Base-by-base conservation (phyloP, 1,284 basidiomycete species). In the Cryptococcus maquisensis region DNA sequence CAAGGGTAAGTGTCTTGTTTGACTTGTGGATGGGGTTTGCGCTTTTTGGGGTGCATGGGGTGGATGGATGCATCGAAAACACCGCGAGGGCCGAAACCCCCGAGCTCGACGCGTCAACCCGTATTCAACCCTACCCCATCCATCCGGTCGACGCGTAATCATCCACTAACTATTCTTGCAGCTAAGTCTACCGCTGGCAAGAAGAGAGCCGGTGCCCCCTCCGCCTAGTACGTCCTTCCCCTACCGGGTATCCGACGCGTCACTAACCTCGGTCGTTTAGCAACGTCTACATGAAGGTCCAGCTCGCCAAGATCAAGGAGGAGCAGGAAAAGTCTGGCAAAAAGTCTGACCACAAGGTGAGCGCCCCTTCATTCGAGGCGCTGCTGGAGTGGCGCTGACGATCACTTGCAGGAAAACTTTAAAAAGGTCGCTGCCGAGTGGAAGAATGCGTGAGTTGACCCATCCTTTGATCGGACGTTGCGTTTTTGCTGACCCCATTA, bases 241-340 rank as follows among this genome's bases (percentile, higher is more conserved):
- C 15, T 3, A 42, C 40, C 45, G 24, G 5, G 23, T 10, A 32
- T 32, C 28, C 15, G 24, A 40, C 39, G 24, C 21, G 48, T 35
- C n/a, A 35, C 52, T 26, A 10, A 43, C 53, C 56, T 52, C 21
- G 37, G 6, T 15, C 2, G 6, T 15, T 1, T 56, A 74, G 72
- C 70, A 73, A 74, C 65, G 60, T 67, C 45, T 74, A 67, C 69
- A 73, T 74, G 71, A 74, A 74, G 67, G 70, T 73, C 48, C 70
- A 73, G 58, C 72, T 74, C 57, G 72, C 71, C 61, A 73, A 74
- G 64, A 67, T 74, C 65, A 74, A 73, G 70, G 68, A 60, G 28
- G 71, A 73, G 41, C 61, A 68, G 51, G 70, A 71, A 62, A 71
- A 74, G 63, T 42, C 65, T 13, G 70, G 70, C 56, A 69, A 70